These are phyloP conservation scores for Yueomyces sp. DNA, from an alignment of 805 yeast species.

Conservation along the genomic window DNA sequence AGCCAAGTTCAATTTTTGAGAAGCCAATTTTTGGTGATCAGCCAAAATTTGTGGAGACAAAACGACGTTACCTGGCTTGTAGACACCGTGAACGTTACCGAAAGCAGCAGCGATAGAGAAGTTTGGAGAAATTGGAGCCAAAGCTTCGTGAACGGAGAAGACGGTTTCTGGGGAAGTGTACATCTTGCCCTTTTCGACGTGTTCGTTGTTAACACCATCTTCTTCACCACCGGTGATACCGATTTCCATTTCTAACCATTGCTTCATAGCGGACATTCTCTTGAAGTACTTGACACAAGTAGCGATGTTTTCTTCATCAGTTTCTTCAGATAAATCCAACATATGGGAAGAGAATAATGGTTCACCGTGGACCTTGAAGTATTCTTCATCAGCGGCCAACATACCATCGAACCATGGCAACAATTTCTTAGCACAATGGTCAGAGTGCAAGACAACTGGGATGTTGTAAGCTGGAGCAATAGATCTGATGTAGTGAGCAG, in stretches of 20 bases:
- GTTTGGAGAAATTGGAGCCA: constrained; percentile 85
- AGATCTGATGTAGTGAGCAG: constrained; percentile 94
- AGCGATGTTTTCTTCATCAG: constrained; percentile 89
- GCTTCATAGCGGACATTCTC: constrained; percentile 87
- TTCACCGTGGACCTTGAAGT: constrained; percentile 74
- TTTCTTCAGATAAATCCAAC: constrained; percentile 95
- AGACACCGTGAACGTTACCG: constrained; percentile 99
- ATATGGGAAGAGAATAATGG: constrained; percentile 98
- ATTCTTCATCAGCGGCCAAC: constrained; percentile 92
- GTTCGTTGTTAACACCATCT: constrained; percentile 99
- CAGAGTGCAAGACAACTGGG: constrained; percentile 95
- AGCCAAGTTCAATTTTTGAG: constrained; percentile 42
- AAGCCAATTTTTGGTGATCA: constrained; percentile 87
- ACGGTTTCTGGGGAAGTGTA: constrained; percentile 96
- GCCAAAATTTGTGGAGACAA: constrained; percentile 87
- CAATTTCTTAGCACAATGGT: constrained; percentile 97
- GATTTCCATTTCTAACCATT: constrained; percentile 99
- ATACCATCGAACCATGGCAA: constrained; percentile 98
- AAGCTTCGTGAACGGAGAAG: constrained; percentile 79
- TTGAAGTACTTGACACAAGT: constrained; percentile 89
- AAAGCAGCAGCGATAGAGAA: constrained; percentile 99
- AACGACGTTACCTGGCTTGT: constrained; percentile 89
- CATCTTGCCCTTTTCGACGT: constrained; percentile 71
- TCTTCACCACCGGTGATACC: constrained; percentile 99
- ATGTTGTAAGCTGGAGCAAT: constrained; percentile 93